phyloP scores from a whole-genome alignment of 164 flowering plant genomes.

The Vitis cinerea region DNA sequence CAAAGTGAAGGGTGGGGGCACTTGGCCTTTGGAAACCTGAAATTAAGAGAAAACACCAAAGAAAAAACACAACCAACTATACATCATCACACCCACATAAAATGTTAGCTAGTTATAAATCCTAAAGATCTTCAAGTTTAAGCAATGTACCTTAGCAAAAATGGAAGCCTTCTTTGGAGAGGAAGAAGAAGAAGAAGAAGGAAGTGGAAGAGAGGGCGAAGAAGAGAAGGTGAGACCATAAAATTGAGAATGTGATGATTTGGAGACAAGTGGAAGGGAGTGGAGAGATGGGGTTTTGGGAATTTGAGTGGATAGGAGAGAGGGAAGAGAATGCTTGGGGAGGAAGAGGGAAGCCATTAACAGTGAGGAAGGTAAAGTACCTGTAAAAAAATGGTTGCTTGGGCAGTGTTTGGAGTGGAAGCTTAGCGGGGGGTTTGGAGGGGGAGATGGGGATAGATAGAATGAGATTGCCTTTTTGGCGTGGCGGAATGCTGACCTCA shows the following conservation, averaged over 20 bases:
- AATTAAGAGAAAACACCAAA: neutral
- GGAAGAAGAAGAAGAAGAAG: conserved; percentile 36
- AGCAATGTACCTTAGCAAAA: conserved; percentile 65
- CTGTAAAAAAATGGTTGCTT: neutral
- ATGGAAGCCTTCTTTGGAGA: conserved; percentile 31
- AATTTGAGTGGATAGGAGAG: conserved; percentile 33
- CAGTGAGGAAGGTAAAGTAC: neutral
- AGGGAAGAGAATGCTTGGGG: conserved; percentile 39
- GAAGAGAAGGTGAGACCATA: conserved; percentile 55
- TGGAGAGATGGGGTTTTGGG: conserved; percentile 35
- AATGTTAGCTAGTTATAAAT: too few relatives aligned
- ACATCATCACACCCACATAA: neutral
- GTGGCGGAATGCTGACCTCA: conserved; percentile 30
- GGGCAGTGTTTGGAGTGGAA: neutral
- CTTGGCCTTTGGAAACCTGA: conserved; percentile 70
- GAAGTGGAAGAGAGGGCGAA: conserved; percentile 27
- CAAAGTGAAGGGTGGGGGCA: conserved; percentile 74
- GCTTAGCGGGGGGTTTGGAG: neutral
- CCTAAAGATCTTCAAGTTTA: neutral
- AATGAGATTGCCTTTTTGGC: conserved; percentile 13
- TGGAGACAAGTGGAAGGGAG: conserved; percentile 30
- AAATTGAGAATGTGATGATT: conserved; percentile 64
- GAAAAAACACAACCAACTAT: neutral
- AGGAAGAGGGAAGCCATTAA: conserved; percentile 59
- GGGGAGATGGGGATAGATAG: conserved; percentile 4